Evolutionary conservation across 2,329 filamentous ascomycete genomes (phyloP), one percentile per base, ranked within the genome.

Genomic region (Aspergillus hiratsukae): DNA sequence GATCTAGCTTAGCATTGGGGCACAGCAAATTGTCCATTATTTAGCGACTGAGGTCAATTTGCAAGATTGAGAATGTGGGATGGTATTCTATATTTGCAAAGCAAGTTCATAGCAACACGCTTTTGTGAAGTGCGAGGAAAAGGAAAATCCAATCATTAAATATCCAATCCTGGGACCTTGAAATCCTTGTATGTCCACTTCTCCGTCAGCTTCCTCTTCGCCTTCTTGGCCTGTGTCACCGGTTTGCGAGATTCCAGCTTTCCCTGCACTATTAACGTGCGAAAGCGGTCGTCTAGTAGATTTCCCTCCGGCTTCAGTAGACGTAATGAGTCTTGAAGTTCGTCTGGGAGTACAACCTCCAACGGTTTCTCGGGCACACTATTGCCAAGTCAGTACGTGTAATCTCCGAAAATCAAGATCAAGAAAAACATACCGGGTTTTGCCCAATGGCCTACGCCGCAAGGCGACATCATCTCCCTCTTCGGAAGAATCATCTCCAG

Each of bases 151-250:
- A 59, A 64, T 59, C 55, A 66, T 21, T 64, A 58, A 56, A 60
- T 57, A 49, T 58, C 60, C 49, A 66, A 49, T 10, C 71, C 72
- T 56, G 71, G 71, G 19, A 89, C 75, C 65, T 80, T 82, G 75
- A 96, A 99, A 72, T 99, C 94, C 81, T 99, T 99, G 80, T 96
- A 90, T 48, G 87, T 86, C 94, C 94, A 99, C 78, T 97, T 99
- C 83, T 97, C 94, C 6, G 91, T 96, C 52, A 86, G 76, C 73
- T 89, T 90, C 64, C 80, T 86, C 81, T 87, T 92, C 61, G 85
- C 84, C 80, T 94, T 90, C 82, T 90, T 96, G 67, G 83, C 83
- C 77, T 94, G 93, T 6, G 87, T 83, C 56, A 93, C 84, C 52
- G 87, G 87, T 71, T 87, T 87, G 65, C 94, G 83, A 51, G 84